Evolutionary conservation across 2,329 filamentous ascomycete species (phyloP), one percentile per base, ranked within the genome.

Genomic region (Calonectria leucothoes): DNA sequence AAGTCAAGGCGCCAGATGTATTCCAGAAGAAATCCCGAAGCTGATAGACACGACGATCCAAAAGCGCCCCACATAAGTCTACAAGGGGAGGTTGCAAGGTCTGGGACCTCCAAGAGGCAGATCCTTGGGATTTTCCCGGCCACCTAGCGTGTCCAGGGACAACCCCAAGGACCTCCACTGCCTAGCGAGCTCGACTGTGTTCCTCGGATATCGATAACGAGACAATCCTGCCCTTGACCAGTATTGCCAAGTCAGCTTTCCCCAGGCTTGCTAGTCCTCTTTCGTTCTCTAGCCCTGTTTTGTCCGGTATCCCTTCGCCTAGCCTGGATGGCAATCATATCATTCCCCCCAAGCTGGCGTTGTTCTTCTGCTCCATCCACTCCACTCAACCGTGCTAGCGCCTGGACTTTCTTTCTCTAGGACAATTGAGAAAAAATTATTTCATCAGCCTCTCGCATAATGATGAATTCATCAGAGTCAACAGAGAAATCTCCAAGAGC

Each of bases 11-110:
- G 52, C 65, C 65, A 55, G 29, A 64, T 48, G 55, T 15, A 49
- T 70, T 79, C 66, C 69, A 72, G 66, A 71, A 75, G 57, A 66
- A 69, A 51, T 69, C 64, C 74, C 73, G 61, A 78, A 78, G 74
- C 61, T 68, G 74, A 73, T 65, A 72, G 55, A 59, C 55, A 23
- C 31, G 55, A 35, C 33, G 55, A 59, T 59, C 55, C 31, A 59
- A 37, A 37, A n/a, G 71, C 61, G 76, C 55, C 61, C 64, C 35
- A 63, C 35, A 63, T 20, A 51, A 49, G 39, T 48, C 35, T 20
- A 57, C 48, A 52, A 48, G 69, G 69, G 70, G 70, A 45, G 27
- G 31, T 57, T 66, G 48, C 66, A 72, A 61, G 70, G 70, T 29
- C 55, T 39, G 51, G 65, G 65, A 52, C 52, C 31, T 37, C 39